Percentiles rank a stretch among this genome's conserved stretches.
These are phyloP conservation scores for Streptanthus diversifolius DNA, from an alignment of 345 rosid species.

Conservation along the genomic window DNA sequence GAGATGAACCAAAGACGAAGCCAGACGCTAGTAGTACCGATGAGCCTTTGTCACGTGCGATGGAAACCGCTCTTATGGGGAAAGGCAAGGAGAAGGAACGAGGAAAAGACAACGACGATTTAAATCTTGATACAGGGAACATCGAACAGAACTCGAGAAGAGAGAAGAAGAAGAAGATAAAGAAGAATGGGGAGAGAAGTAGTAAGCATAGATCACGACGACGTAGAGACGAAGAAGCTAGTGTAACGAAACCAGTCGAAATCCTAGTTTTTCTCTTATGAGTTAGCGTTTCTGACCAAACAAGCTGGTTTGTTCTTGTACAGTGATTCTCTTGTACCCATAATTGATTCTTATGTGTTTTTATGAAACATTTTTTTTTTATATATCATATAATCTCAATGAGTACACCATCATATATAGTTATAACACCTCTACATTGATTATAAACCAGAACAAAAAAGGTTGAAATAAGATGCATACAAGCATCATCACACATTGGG, in stretches of 20 bases:
- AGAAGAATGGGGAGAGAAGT: conserved; percentile 46
- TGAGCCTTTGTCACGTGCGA: conserved; percentile 57
- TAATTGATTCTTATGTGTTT: conserved; percentile 25
- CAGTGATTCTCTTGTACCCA: conserved; percentile 4
- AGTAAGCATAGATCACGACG: conserved; percentile 51
- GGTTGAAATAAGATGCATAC: conserved; percentile 19
- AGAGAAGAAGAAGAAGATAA: conserved; percentile 40
- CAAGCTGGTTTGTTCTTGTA: conserved; percentile 14
- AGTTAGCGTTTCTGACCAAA: conserved; percentile 6
- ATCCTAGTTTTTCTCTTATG: conserved; percentile 81
- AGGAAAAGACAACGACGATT: conserved; percentile 43
- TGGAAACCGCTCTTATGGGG: conserved; percentile 68
- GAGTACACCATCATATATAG: conserved; percentile 19
- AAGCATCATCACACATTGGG: conserved; percentile 21
- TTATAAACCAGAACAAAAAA: conserved; percentile 1
- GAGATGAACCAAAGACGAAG: conserved; percentile 38
- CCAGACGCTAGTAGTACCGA: conserved; percentile 30
- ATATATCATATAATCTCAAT: conserved; percentile 8
- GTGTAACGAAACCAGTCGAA: conserved; percentile 38
- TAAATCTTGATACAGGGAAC: conserved; percentile 45
- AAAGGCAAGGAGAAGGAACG: conserved; percentile 60
- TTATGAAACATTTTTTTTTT: conserved; percentile 10
- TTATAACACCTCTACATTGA: neutral
- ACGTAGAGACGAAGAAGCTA: conserved; percentile 40
- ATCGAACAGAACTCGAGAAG: conserved; percentile 44